phyloP scores from a whole-genome alignment of 345 rosid genomes.

The Durio zibethinus region DNA sequence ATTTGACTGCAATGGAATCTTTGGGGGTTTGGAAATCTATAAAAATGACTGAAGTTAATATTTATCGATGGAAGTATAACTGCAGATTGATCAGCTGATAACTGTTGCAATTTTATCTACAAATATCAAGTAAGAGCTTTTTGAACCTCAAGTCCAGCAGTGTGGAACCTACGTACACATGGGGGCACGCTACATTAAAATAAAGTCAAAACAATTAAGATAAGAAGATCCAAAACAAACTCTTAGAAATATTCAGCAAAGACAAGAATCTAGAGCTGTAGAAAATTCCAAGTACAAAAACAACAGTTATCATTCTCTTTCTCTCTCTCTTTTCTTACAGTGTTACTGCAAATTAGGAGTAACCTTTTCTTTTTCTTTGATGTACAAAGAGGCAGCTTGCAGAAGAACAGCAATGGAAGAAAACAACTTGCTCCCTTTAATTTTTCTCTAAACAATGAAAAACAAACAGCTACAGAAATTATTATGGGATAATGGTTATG shows the following conservation, averaged over 20 bases:
- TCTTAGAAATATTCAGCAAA: not conserved
- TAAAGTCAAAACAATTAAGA: slow-evolving; percentile 4
- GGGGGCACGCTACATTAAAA: not conserved
- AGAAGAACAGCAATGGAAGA: not conserved
- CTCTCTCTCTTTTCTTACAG: not conserved
- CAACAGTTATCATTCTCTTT: not conserved
- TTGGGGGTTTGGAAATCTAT: slow-evolving; percentile 2
- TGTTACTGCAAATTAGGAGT: not conserved
- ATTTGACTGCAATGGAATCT: not conserved
- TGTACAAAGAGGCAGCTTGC: not conserved
- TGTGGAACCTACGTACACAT: not conserved
- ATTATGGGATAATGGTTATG: not conserved
- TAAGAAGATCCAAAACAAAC: slow-evolving; percentile 3
- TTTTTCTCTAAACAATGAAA: not conserved
- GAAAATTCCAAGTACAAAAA: slow-evolving; percentile 11
- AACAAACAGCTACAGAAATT: not conserved
- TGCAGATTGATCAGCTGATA: slow-evolving; percentile 5
- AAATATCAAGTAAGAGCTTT: not conserved
- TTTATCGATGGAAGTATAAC: not conserved
- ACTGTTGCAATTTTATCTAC: slow-evolving; percentile 7
- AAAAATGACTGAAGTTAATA: not conserved
- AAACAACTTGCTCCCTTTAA: not conserved
- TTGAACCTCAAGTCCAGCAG: not conserved
- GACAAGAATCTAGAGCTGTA: not conserved
- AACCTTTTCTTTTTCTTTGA: not conserved